Base-by-base conservation (phyloP, 2,329 filamentous ascomycete species). In the Talaromyces sp. region DNA sequence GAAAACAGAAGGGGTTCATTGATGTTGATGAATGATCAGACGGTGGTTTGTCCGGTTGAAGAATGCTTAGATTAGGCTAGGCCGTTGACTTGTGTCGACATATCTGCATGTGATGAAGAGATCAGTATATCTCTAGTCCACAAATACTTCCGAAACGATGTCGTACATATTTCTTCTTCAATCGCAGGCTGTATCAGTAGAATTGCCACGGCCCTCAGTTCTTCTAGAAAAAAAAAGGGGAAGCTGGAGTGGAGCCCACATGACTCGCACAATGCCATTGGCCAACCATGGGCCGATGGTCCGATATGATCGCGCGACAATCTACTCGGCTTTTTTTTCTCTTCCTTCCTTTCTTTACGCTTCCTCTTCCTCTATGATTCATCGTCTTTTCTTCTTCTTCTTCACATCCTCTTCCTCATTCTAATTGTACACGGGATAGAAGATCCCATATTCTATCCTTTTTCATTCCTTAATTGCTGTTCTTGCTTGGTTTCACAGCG, bases 1-100 rank as follows among this genome's bases (percentile, higher is more conserved):
- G 70, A 62, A 74, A 67, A 59, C 70, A 73, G 60, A 63, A 64
- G 54, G 53, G 48, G 60, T 61, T 54, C 62, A 33, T 48, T 28
- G 53, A 48, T 33, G 45, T 36, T 35, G 53, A 48, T 31, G 33
- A 28, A 11, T 35, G 13, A 55, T 36, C n/a, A 31, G 33, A 22
- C 10, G 10, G 5, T 41, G 39, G 11, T 17, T 39, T 39, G 36
- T n/a, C n/a, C n/a, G n/a, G n/a, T n/a, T n/a, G n/a, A n/a, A n/a
- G 3, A 28, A 7, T 7, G 25, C 25, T 28, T 3, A 28, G 3
- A 28, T 28, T 28, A 3, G 7, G 3, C 25, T 28, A 28, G 25
- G 25, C 25, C 3, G 7, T 28, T 28, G 4, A 28, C 3, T 28
- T n/a, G n/a, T n/a, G 4, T 7, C 25, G 7, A 28, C 7, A 28